A percentile compares a stretch with the other conserved stretches of the same genome.
Conservation (phyloP, 1,284 basidiomycete genomes). For the Malassezia brasiliensis region DNA sequence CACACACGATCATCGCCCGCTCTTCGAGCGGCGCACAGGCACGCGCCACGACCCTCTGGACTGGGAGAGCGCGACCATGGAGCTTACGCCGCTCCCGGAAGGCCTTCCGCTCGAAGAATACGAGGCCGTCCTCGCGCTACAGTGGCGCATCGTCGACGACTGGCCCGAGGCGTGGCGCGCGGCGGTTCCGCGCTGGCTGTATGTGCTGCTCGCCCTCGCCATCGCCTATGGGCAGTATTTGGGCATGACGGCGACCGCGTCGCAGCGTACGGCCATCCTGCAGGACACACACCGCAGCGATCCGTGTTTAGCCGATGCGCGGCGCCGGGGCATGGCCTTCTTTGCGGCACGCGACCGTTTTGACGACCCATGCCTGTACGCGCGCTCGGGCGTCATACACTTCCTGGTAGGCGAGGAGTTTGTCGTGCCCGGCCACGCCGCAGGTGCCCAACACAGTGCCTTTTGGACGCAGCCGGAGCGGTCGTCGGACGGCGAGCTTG, state of each 20-base stretch:
- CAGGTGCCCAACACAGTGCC: background rate
- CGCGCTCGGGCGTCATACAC: slow-evolving; percentile 1
- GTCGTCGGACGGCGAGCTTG: background rate
- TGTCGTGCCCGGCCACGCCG: background rate
- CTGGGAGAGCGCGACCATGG: slow-evolving; percentile 3
- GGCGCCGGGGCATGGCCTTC: background rate
- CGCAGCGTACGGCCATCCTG: background rate
- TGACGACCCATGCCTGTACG: slow-evolving; percentile 9
- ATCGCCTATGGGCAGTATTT: slow-evolving; percentile 6
- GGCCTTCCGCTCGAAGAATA: background rate
- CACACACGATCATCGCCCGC: background rate
- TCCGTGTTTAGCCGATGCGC: background rate
- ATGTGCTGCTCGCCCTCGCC: slow-evolving; percentile 5
- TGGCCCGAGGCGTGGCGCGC: background rate
- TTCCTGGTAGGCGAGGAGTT: slow-evolving; percentile 1
- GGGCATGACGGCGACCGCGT: background rate
- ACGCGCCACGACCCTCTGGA: slow-evolving; percentile 11
- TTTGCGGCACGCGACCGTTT: slow-evolving; percentile 6
- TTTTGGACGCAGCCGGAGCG: background rate
- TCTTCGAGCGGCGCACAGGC: slow-evolving; percentile 4
- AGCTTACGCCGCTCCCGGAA: background rate
- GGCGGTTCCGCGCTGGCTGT: slow-evolving; percentile 4
- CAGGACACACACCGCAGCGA: background rate
- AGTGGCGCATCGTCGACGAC: slow-evolving; percentile 2
- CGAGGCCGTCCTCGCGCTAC: background rate